These are phyloP conservation scores for Arctium lappa DNA, from an alignment of 129 eudicot genomes.

Conservation along the genomic window DNA sequence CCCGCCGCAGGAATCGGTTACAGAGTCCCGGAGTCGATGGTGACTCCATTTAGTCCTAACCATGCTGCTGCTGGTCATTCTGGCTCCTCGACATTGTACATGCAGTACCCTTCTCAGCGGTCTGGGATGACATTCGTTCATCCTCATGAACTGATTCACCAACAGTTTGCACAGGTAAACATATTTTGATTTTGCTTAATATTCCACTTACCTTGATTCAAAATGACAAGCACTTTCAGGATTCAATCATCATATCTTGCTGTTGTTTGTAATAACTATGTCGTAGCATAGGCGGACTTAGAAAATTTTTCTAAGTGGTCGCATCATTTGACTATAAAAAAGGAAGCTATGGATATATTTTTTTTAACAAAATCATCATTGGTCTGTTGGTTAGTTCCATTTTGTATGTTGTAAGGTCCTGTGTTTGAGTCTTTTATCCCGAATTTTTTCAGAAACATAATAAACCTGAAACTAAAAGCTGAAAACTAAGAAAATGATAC, in stretches of 20 bases:
- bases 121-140: constrained; percentile 71
- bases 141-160: constrained; percentile 82
- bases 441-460: background rate
- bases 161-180: constrained; percentile 64
- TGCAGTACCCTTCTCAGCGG: constrained; percentile 70
- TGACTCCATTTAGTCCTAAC: constrained; percentile 50
- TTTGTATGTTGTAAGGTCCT: background rate
- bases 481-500: background rate
- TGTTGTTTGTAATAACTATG: background rate
- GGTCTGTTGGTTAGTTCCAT: too few relatives aligned
- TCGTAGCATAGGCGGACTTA: too few relatives aligned
- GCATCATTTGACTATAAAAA: background rate
- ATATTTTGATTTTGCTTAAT: background rate
- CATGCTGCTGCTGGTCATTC: constrained; percentile 34
- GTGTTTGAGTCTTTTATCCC: background rate
- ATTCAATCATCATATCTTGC: background rate
- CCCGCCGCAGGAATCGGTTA: constrained; percentile 66
- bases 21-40: constrained; percentile 64
- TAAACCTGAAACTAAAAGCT: background rate
- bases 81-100: constrained; percentile 50
- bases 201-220: background rate
- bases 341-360: too few relatives aligned
- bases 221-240: background rate
- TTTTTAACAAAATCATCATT: too few relatives aligned
- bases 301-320: background rate